phyloP scores from a whole-genome alignment of 129 eudicot genomes.

The Artemisia annua region DNA sequence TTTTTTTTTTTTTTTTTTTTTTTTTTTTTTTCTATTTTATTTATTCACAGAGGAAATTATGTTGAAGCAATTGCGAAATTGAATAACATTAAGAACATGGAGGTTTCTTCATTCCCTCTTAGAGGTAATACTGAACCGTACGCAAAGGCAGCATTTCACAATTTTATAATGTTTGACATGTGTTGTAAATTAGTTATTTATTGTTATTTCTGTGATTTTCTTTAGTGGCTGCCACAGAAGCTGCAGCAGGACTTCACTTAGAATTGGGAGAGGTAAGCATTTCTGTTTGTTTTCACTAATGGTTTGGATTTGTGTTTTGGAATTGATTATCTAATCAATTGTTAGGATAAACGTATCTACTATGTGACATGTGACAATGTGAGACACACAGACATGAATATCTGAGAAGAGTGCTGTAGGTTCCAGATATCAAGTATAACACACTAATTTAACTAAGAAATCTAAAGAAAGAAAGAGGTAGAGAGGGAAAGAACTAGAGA shows the following conservation, averaged over 20 bases:
- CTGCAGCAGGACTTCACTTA: slow-evolving; percentile 68
- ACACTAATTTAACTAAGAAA: too few relatives aligned
- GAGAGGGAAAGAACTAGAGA: too few relatives aligned
- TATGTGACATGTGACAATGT: too few relatives aligned
- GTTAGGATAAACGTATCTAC: background rate
- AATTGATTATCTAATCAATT: too few relatives aligned
- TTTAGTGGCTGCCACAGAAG: slow-evolving; percentile 81
- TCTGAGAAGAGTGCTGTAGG: too few relatives aligned
- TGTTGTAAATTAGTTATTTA: background rate
- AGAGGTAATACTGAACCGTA: slow-evolving; percentile 44
- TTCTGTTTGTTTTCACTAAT: background rate
- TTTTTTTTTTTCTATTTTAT: background rate
- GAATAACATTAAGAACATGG: slow-evolving; percentile 42
- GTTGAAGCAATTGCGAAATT: slow-evolving; percentile 72
- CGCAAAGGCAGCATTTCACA: background rate
- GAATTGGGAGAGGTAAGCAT: slow-evolving; percentile 59
- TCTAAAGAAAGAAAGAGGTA: too few relatives aligned
- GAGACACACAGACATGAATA: too few relatives aligned
- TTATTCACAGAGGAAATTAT: slow-evolving; percentile 50
- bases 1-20: background rate
- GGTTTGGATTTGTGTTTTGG: too few relatives aligned
- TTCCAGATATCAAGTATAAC: too few relatives aligned
- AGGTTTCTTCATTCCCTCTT: slow-evolving; percentile 47
- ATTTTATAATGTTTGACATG: background rate
- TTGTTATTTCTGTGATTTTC: slow-evolving; percentile 13